These are phyloP conservation scores for Blastocystis sp. DNA, from an alignment of 352 stramenopile genomes.

Conservation along the genomic window DNA sequence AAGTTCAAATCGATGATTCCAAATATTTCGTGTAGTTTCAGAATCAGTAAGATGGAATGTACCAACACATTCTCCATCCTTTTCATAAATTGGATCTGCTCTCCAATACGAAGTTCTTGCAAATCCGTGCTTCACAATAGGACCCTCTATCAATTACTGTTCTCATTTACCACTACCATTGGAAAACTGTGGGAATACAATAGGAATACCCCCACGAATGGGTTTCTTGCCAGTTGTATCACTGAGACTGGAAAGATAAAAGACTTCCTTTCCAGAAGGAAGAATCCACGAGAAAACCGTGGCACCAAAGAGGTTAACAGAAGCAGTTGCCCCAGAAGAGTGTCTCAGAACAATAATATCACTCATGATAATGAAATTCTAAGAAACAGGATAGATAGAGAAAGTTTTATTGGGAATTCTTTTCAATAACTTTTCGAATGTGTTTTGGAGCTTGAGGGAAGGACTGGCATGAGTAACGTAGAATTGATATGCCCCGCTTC, in stretches of 20 bases:
- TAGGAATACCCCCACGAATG: constrained; percentile 61
- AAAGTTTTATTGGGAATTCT: background rate
- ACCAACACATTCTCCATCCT: background rate
- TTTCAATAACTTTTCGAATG: background rate
- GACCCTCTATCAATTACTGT: constrained; percentile 23
- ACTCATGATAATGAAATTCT: background rate
- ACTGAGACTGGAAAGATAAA: constrained; percentile 41
- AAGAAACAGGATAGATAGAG: background rate
- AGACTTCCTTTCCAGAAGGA: constrained; percentile 44
- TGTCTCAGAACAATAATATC: background rate
- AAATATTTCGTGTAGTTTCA: background rate
- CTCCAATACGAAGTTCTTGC: constrained; percentile 44
- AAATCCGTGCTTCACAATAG: constrained; percentile 63
- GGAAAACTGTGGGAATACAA: constrained; percentile 59
- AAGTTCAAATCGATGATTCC: constrained; percentile 42
- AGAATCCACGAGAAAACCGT: constrained; percentile 61
- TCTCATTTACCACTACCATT: constrained; percentile 7
- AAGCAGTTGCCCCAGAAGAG: constrained; percentile 22
- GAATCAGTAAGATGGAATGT: background rate
- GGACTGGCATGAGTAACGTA: background rate
- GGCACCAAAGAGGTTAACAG: constrained; percentile 13
- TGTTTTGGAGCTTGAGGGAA: background rate
- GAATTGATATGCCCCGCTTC: background rate
- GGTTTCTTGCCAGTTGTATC: background rate
- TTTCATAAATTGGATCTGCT: constrained; percentile 4